Evolutionary conservation across 2,329 filamentous ascomycete genomes (phyloP), one percentile per base, ranked within the genome.

Genomic region (Phialocephala subalpina): DNA sequence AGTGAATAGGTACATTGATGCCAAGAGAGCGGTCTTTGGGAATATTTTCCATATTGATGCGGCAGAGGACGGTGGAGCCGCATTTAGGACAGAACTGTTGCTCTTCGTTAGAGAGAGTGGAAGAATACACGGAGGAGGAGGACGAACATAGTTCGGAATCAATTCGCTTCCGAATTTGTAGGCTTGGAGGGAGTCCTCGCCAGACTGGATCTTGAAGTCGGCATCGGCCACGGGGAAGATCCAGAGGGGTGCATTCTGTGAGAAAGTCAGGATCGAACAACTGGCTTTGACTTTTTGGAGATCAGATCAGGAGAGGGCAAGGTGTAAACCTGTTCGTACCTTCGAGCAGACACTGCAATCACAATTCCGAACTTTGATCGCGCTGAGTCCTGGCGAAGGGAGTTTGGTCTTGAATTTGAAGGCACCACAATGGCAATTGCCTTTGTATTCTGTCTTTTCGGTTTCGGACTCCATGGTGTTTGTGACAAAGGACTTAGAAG

Each of bases 261-360:
- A 4, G 6, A 7, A 27, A 12, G 33, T 47, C n/a, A 36, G 22
- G 12, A 33, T 52, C 11, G 45, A n/a, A 42, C 16, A 5, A 18
- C 2, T 18, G n/a, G n/a, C 40, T 16, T 2, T 42, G n/a, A 5
- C 5, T 49, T 27, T 66, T 27, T 55, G 20, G 2, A 25, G 12
- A 29, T 3, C 36, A 47, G 29, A 33, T 33, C 4, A 9, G 29
- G 9, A 33, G 29, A 9, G 29, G 29, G 9, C 4, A 9, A 33
- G 9, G 29, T 33, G 29, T 5, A 4, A 33, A 9, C 9, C 4
- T 33, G 29, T 33, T 33, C 59, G 1, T 62, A 70, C 68, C 14
- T 60, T 38, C 3, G 56, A 69, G 76, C 90, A 90, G 67, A 90
- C 85, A 78, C 87, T 90, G 78, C 91, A 92, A 77, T 89, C 88